Base-by-base conservation (phyloP, 768 basidiomycete genomes). In the Trametes cubensis region DNA sequence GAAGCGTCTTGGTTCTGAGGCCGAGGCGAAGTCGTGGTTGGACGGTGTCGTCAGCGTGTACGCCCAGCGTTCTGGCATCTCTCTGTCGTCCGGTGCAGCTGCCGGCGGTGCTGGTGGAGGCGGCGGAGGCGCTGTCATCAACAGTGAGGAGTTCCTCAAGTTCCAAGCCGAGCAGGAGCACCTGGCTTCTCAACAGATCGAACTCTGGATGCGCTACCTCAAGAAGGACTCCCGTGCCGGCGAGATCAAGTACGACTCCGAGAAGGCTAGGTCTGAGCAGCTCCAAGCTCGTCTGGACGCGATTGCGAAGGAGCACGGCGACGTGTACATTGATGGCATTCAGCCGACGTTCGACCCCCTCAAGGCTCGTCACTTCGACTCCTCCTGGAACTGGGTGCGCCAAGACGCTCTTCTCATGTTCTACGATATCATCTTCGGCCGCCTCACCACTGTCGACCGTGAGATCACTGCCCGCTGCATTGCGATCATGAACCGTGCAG, bases 331-430 rank as follows among this genome's bases (percentile, higher is more conserved):
- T 62, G 89, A 95, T 34, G 97, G 97, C 46, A 95, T 98, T 63
- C 91, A 95, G 71, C 97, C 97, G 11, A 82, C 85, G 60, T 99
- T 99, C 76, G 93, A 96, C 71, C 88, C 92, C 2, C 81, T 98
- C 70, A 98, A 99, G 77, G 97, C 95, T 14, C 92, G 97, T 48
- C 95, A 90, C 72, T 98, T 99, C 80, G 95, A 98, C 73, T 98
- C 96, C 2, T 94, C 91, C 6, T 99, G 96, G 97, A 99, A 99
- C 73, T 99, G 97, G 97, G 96, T 90, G 47, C 89, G 96, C 62
- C 97, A 99, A 78, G 95, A 97, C 64, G 94, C 95, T 17, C 81
- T 98, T 26, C 79, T 94, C 62, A 95, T 99, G 94, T 98, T 88
- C 79, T 98, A 95, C 76, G 96, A 98, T 74, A 97, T 99, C 77